Percentiles rank a stretch among this genome's conserved stretches.
Evolutionary conservation across 2,329 filamentous ascomycete genomes (phyloP).

Genomic region (Elsinoe perseae): DNA sequence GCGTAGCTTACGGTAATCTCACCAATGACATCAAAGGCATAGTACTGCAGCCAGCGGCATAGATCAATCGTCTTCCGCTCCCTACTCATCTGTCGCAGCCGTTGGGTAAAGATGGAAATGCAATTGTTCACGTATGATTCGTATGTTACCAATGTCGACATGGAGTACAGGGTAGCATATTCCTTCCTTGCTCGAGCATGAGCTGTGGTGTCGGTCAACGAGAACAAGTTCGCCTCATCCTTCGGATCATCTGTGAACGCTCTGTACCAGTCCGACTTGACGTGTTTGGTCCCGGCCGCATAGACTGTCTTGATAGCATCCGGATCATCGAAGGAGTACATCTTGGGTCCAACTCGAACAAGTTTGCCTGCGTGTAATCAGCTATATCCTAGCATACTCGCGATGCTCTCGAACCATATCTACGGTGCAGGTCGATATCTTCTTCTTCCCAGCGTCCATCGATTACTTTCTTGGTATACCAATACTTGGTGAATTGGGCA

Average conservation of each 20-base stretch:
- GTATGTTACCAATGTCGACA: background rate
- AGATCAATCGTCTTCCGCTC: conserved; percentile 15
- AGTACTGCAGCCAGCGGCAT: conserved; percentile 23
- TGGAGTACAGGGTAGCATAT: background rate
- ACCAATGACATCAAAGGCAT: conserved; percentile 36
- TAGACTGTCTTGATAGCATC: background rate
- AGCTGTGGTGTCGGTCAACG: background rate
- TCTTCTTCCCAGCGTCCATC: conserved; percentile 21
- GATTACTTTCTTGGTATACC: background rate
- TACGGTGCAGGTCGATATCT: conserved; percentile 38
- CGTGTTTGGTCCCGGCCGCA: background rate
- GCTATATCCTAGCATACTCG: background rate
- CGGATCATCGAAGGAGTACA: background rate
- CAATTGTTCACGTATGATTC: background rate
- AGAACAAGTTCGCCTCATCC: background rate
- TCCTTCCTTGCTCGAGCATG: background rate
- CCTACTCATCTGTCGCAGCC: background rate
- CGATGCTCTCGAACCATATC: conserved; percentile 37
- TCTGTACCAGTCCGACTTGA: background rate
- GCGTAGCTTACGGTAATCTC: conserved; percentile 31
- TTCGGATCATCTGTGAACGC: background rate
- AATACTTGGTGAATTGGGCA: background rate
- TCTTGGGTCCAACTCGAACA: conserved; percentile 42
- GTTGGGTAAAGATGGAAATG: background rate
- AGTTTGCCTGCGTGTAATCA: conserved; percentile 38